A percentile compares a stretch with the other conserved stretches of the same genome.
phyloP scores from a whole-genome alignment of 306 rosid genomes.

The Datisca glomerata region DNA sequence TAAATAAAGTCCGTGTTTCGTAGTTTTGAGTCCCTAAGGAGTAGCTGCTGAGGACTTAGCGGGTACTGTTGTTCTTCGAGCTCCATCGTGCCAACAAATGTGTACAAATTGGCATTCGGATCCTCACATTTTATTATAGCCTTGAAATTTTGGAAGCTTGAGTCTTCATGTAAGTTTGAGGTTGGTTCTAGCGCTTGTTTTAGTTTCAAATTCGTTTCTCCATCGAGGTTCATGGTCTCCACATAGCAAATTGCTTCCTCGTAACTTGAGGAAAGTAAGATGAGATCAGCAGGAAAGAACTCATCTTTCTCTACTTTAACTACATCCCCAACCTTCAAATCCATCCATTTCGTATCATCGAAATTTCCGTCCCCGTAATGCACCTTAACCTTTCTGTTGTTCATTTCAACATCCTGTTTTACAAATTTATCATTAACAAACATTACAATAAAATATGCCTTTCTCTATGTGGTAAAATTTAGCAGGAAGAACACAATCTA shows the following conservation, averaged over 20 bases:
- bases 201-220: slow-evolving; percentile 89
- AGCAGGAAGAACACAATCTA: too few species aligned
- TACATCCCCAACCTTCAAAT: slow-evolving; percentile 78
- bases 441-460: background rate
- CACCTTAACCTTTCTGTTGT: slow-evolving; percentile 73
- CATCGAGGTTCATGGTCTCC: slow-evolving; percentile 90
- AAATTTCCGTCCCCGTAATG: slow-evolving; percentile 52
- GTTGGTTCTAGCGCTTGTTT: slow-evolving; percentile 72
- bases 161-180: slow-evolving; percentile 58
- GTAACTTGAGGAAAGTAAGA: slow-evolving; percentile 72
- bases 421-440: background rate
- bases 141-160: slow-evolving; percentile 46
- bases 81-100: slow-evolving; percentile 68
- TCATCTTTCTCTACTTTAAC: slow-evolving; percentile 88
- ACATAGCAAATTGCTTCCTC: slow-evolving; percentile 93
- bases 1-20: slow-evolving; percentile 83
- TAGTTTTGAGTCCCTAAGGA: slow-evolving; percentile 95
- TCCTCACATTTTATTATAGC: slow-evolving; percentile 79
- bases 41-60: slow-evolving; percentile 87
- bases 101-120: slow-evolving; percentile 87
- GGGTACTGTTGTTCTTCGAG: slow-evolving; percentile 55
- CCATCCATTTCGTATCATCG: slow-evolving; percentile 64
- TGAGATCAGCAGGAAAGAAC: slow-evolving; percentile 94
- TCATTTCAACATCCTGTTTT: slow-evolving; percentile 76
- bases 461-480: too few species aligned